Percentiles rank a stretch among this genome's conserved stretches.
phyloP scores from a whole-genome alignment of 2,329 filamentous ascomycete species.

The Myriosclerotinia scirpicola region DNA sequence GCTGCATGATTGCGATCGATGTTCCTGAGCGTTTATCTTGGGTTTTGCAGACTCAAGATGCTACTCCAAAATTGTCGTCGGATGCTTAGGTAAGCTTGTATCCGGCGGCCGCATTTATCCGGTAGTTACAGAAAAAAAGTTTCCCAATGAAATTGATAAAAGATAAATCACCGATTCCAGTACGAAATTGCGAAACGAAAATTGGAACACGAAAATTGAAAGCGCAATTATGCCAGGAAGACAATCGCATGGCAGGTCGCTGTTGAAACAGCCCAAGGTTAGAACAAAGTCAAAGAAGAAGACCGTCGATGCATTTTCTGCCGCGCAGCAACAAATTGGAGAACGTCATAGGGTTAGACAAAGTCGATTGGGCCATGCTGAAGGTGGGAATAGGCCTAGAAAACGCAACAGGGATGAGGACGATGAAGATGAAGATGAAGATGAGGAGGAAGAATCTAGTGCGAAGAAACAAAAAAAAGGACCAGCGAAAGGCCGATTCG shows the following conservation, averaged over 20 bases:
- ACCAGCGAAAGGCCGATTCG: constrained; percentile 37
- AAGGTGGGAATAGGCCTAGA: constrained; percentile 45
- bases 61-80: constrained; percentile 21
- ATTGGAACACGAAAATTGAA: constrained; percentile 1
- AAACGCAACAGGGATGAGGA: constrained; percentile 46
- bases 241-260: constrained; percentile 41
- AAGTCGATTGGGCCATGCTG: constrained; percentile 57
- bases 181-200: constrained; percentile 10
- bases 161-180: constrained; percentile 17
- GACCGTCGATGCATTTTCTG: constrained; percentile 58
- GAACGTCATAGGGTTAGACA: constrained; percentile 53
- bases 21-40: constrained; percentile 6
- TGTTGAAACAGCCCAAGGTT: constrained; percentile 41
- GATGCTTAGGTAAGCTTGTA: not conserved
- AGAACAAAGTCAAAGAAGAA: constrained; percentile 49
- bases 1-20: constrained; percentile 53
- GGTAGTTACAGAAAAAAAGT: constrained; percentile 29
- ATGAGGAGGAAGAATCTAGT: constrained; percentile 43
- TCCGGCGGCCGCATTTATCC: constrained; percentile 32
- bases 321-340: constrained; percentile 58
- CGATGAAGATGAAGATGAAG: constrained; percentile 46
- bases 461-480: constrained; percentile 40
- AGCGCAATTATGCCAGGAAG: constrained; percentile 40
- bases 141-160: constrained; percentile 33
- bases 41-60: constrained; percentile 6